Base-by-base conservation (phyloP, 306 rosid species). In the Sechiopsis laciniata region DNA sequence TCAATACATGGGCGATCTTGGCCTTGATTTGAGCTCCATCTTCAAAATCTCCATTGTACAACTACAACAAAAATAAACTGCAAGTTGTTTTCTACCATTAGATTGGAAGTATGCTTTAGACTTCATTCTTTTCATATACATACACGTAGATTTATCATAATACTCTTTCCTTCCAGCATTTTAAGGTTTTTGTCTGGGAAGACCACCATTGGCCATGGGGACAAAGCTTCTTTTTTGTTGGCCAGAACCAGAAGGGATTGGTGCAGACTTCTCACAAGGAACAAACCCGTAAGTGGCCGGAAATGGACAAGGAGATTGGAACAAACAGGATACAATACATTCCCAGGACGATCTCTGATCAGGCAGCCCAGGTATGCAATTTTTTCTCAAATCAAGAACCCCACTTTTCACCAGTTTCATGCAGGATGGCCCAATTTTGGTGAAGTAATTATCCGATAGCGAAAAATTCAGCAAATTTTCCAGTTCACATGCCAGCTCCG, bases 321-420 rank as follows among this genome's bases (percentile, higher is more conserved):
- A 19, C 75, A 32, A 14, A 53, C 32, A 72, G 72, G 82, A 85
- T 50, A 26, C 10, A 12, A 52, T 10, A 62, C 88, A 80, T 1
- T 85, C 86, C 51, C 12, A 2, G 13, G 5, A 26, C 21, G 86
- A 78, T 75, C 82, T 80, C 76, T 85, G 88, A 55, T 73, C 74
- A 2, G 83, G 71, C 19, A 85, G 80, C 7, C 76, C 82, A 20
- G 5, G 65, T 56, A 85, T 76, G 60, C 88, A 85, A 51, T 85
- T 85, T 13, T 48, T 61, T 69, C 75, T 82, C 78, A 82, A 24
- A 75, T 85, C 84, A 66, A 85, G 79, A 63, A 85, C 79, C 11
- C 84, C 86, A 37, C 13, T 72, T 61, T 60, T 35, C 4, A 82
- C 81, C 77, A 77, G 48, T 42, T 77, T 75, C 77, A 71, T 7